Evolutionary conservation across 1,284 basidiomycete species (phyloP).

Genomic region (Cryptococcus depauperatus): DNA sequence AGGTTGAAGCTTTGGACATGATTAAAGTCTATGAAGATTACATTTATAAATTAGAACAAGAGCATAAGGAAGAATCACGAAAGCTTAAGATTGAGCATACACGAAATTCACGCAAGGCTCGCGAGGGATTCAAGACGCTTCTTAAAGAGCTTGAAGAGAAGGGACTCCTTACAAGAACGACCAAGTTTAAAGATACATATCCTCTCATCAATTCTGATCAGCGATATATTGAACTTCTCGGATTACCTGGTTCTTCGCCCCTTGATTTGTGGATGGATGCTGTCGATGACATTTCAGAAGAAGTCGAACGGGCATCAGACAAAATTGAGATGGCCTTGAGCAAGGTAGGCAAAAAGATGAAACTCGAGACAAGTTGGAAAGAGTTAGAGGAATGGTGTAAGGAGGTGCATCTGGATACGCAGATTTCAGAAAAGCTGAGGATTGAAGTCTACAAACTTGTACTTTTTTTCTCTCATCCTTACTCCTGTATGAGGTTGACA

Average conservation of each 20-base stretch:
- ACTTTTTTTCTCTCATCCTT: conserved; percentile 32
- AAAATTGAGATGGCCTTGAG: conserved; percentile 47
- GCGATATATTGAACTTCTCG: conserved; percentile 77
- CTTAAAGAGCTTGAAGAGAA: conserved; percentile 59
- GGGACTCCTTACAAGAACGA: conserved; percentile 66
- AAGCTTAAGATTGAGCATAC: conserved; percentile 71
- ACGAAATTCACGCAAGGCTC: conserved; percentile 70
- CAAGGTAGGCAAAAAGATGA: conserved; percentile 41
- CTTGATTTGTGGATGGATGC: conserved; percentile 94
- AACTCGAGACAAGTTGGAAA: conserved; percentile 42
- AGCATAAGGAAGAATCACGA: conserved; percentile 74
- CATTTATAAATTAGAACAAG: conserved; percentile 72
- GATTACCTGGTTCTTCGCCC: conserved; percentile 85
- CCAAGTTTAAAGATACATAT: conserved; percentile 78
- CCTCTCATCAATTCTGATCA: conserved; percentile 65
- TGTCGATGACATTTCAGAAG: conserved; percentile 77
- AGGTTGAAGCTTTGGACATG: conserved; percentile 78
- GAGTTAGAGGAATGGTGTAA: conserved; percentile 52
- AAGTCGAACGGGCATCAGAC: conserved; percentile 66
- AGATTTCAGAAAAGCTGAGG: conserved; percentile 50
- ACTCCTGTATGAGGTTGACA: conserved; percentile 5
- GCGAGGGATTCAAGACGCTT: conserved; percentile 77
- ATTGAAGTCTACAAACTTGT: conserved; percentile 61
- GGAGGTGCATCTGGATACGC: conserved; percentile 47
- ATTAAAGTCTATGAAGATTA: conserved; percentile 87